Base-by-base conservation (phyloP, 805 yeast species). In the Pichia cephalocereana region DNA sequence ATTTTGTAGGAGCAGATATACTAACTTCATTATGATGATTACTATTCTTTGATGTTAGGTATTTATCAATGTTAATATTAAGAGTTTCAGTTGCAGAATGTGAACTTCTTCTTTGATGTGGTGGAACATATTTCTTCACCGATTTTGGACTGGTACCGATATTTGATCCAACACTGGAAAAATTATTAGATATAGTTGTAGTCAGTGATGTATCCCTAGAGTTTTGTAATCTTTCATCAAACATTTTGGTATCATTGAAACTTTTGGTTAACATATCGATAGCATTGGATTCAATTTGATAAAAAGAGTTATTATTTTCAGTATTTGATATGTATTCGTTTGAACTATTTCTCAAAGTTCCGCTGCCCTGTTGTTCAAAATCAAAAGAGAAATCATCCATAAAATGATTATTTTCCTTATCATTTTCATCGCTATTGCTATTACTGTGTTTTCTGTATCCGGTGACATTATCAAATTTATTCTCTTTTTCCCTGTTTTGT, bases 51-150 rank as follows among this genome's bases (percentile, higher is more conserved):
- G 15, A 23, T 14, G 40, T 34, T 9, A 18, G 30, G 12, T 9
- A 34, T 12, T 12, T 40, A 10, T 36, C 31, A 3, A 44, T 23
- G 10, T 28, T 36, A 2, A 58, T 41, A 36, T 52, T 59, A 23
- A 55, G 41, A 12, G 51, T 51, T 27, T 57, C 59, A 15, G 47
- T 51, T 9, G 47, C 52, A 10, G 50, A 47, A 59, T 59, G 64
- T 9, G 65, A 64, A 41, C 66, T 65, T 46, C 71, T 65, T 55
- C 82, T 67, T 50, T 75, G 79, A 56, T 76, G 81, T 14, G 82
- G 82, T 28, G 80, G 80, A 19, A 76, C 66, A 53, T 76, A 76
- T 43, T 65, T 61, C 40, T 56, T 59, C 31, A 48, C 48, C 1
- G 38, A 40, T 26, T 48, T 48, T 7, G 57, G 51, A 12, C 56